Conservation (phyloP, 345 rosid species). For the Melaleuca alternifolia region DNA sequence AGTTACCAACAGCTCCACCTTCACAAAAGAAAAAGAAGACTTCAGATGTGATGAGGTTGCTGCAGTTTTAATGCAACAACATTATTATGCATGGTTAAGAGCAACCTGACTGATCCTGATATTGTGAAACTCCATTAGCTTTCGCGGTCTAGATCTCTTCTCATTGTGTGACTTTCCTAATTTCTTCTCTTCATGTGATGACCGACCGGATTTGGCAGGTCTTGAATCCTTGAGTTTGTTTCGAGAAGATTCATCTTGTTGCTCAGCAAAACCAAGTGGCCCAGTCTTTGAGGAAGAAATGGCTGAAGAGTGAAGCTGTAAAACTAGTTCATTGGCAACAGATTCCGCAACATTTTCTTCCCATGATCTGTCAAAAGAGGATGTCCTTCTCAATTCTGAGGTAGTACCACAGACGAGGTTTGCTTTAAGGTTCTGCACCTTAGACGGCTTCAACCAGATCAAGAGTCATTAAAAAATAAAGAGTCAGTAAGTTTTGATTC, state of each 20-base stretch:
- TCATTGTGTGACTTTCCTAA: conserved; percentile 69
- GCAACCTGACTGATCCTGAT: conserved; percentile 94
- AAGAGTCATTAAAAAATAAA: not conserved
- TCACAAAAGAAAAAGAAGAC: not conserved
- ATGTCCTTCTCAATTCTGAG: conserved; percentile 73
- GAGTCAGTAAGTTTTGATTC: not conserved
- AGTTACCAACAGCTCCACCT: conserved; percentile 90
- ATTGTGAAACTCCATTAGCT: conserved; percentile 84
- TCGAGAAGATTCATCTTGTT: conserved; percentile 59
- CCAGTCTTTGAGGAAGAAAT: conserved; percentile 39
- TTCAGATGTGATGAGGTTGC: not conserved
- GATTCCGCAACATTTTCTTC: conserved; percentile 93
- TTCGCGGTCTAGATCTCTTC: conserved; percentile 83
- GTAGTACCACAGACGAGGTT: conserved; percentile 30
- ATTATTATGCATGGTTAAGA: not conserved
- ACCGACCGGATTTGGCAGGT: conserved; percentile 56
- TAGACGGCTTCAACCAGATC: conserved; percentile 34
- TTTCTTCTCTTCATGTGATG: conserved; percentile 89
- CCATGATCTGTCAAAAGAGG: conserved; percentile 80
- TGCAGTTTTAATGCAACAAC: not conserved
- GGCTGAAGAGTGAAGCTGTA: conserved; percentile 47
- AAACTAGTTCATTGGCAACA: conserved; percentile 74
- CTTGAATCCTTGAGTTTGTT: conserved; percentile 59
- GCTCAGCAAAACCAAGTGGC: conserved; percentile 37
- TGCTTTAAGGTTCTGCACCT: conserved; percentile 22